Percentiles rank a stretch among this genome's conserved stretches.
Evolutionary conservation across 768 basidiomycete species (phyloP).

Genomic region (Suillus weaverae): DNA sequence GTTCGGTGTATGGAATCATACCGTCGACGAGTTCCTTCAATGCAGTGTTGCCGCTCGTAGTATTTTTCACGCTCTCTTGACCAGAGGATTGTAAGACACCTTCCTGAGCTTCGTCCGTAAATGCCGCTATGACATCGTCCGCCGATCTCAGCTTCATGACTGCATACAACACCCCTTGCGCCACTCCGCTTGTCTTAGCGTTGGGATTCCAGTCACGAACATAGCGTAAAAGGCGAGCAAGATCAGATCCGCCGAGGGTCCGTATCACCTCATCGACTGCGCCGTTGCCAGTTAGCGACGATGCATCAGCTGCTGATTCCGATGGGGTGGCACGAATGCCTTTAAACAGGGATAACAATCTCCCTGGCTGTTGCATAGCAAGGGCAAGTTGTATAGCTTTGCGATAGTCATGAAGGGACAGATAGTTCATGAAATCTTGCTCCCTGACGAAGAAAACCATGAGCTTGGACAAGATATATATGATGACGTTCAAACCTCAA

Average conservation of each 20-base stretch:
- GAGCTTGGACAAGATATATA: background rate
- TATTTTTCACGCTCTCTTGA: conserved; percentile 32
- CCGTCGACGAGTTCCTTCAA: conserved; percentile 81
- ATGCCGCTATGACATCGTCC: conserved; percentile 72
- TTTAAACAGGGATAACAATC: conserved; percentile 77
- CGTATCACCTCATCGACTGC: conserved; percentile 83
- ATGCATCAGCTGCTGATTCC: conserved; percentile 11
- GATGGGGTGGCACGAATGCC: conserved; percentile 45
- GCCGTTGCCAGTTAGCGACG: conserved; percentile 61
- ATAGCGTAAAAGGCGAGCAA: conserved; percentile 79
- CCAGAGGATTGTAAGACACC: conserved; percentile 18
- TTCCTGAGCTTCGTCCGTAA: conserved; percentile 33
- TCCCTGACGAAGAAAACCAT: conserved; percentile 57
- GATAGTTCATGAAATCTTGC: conserved; percentile 92
- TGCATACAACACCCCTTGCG: conserved; percentile 81
- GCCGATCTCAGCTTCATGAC: conserved; percentile 75
- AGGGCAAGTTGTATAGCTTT: conserved; percentile 91
- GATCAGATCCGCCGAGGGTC: conserved; percentile 67
- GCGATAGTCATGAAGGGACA: conserved; percentile 85
- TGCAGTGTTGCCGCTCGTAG: conserved; percentile 25
- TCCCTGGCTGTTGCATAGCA: conserved; percentile 90
- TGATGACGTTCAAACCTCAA: conserved; percentile 61
- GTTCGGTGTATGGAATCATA: conserved; percentile 90
- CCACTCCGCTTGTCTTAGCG: conserved; percentile 81
- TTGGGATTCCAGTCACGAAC: conserved; percentile 94